These are phyloP conservation scores for Hypoxylon subgilvum DNA, from an alignment of 495 filamentous ascomycete species.

Conservation along the genomic window DNA sequence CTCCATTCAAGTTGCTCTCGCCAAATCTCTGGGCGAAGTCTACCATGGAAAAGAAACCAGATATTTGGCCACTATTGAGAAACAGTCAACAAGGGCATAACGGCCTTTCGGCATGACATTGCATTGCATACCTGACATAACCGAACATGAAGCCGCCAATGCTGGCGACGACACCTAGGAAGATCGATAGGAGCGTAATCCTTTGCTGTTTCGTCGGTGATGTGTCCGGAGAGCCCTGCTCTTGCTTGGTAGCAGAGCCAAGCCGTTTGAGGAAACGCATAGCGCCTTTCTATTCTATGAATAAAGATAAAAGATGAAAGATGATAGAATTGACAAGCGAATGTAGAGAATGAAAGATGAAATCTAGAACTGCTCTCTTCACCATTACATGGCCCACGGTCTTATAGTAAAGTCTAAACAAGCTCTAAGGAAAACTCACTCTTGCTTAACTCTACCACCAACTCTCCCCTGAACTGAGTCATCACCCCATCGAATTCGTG, in stretches of 20 bases:
- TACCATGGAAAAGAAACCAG: constrained; percentile 67
- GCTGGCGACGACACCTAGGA: constrained; percentile 57
- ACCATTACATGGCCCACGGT: constrained; percentile 12
- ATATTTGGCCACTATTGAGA: constrained; percentile 47
- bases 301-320: constrained; percentile 2
- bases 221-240: constrained; percentile 9
- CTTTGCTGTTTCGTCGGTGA: constrained; percentile 21
- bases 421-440: constrained; percentile 8
- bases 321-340: constrained; percentile 9
- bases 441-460: neutral
- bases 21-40: constrained; percentile 60
- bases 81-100: neutral
- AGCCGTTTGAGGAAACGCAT: constrained; percentile 33
- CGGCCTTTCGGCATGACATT: neutral
- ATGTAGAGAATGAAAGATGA: constrained; percentile 16
- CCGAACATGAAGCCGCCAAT: constrained; percentile 86
- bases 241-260: constrained; percentile 20
- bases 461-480: neutral
- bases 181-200: constrained; percentile 48
- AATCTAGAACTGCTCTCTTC: neutral
- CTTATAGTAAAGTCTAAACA: constrained; percentile 20
- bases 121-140: constrained; percentile 64
- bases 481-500: constrained; percentile 36
- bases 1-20: constrained; percentile 37
- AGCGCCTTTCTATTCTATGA: constrained; percentile 1